Conservation (phyloP, 371 early-diverging fungal genomes). For the Parasitella parasitica region DNA sequence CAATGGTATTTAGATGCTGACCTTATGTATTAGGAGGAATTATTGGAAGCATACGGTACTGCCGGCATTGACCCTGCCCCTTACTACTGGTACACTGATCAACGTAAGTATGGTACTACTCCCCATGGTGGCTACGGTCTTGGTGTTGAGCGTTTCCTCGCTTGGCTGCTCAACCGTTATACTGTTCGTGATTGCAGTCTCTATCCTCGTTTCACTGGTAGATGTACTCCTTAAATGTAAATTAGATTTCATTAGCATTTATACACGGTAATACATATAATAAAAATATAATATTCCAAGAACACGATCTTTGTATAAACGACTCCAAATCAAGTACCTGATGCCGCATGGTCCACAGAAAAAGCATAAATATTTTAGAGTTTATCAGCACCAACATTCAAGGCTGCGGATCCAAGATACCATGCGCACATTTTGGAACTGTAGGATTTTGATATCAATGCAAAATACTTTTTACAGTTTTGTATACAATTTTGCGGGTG, state of each 20-base stretch:
- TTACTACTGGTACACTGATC: slow-evolving; percentile 99
- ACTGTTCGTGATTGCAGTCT: slow-evolving; percentile 94
- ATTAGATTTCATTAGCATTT: background rate
- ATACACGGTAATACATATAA: background rate
- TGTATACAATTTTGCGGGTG: background rate
- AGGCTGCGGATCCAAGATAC: too few species aligned
- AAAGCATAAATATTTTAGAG: too few species aligned
- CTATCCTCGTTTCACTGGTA: slow-evolving; percentile 95
- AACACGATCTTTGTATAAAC: too few species aligned
- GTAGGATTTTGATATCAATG: too few species aligned
- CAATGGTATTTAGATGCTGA: too few species aligned
- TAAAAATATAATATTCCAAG: too few species aligned
- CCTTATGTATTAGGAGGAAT: slow-evolving; percentile 81
- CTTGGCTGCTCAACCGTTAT: slow-evolving; percentile 94
- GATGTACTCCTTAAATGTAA: slow-evolving; percentile 78
- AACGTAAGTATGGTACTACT: slow-evolving; percentile 97
- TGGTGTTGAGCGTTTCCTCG: slow-evolving; percentile 98
- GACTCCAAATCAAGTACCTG: too few species aligned
- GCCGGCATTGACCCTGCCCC: slow-evolving; percentile 97
- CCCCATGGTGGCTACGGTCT: slow-evolving; percentile 99
- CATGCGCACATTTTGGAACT: too few species aligned
- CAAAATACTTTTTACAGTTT: too few species aligned
- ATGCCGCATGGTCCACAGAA: too few species aligned
- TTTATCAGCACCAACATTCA: too few species aligned
- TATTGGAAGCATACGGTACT: slow-evolving; percentile 93